phyloP scores from a whole-genome alignment of 1,139 yeast species.

The Meyerozyma smithsonii region DNA sequence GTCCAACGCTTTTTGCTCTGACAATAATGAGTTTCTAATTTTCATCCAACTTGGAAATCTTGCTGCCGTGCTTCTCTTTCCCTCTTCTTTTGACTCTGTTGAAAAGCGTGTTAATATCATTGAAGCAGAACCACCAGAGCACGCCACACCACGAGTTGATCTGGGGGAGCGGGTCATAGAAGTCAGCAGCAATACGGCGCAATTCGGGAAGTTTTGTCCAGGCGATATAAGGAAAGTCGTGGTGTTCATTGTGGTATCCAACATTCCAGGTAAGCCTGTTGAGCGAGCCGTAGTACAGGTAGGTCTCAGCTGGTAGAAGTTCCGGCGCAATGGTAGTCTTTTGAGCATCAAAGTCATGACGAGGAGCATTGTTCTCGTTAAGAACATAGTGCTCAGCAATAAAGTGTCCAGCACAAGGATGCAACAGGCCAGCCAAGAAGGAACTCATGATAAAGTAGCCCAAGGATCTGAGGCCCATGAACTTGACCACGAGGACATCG shows the following conservation, averaged over 20 bases:
- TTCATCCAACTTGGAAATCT: conserved; percentile 17
- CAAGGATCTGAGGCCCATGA: conserved; percentile 63
- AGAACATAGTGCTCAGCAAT: conserved; percentile 90
- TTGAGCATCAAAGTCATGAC: conserved; percentile 16
- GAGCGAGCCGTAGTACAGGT: conserved; percentile 79
- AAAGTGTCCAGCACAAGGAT: conserved; percentile 93
- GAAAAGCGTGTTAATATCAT: conserved; percentile 67
- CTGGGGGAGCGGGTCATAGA: conserved; percentile 74
- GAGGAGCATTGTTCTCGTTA: conserved; percentile 49
- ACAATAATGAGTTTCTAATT: conserved; percentile 10
- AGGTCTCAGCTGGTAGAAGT: conserved; percentile 67
- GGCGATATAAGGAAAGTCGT: conserved; percentile 89
- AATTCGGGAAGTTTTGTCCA: conserved; percentile 77
- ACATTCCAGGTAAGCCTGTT: conserved; percentile 85
- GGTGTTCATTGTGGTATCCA: conserved; percentile 92
- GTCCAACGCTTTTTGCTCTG: too few species aligned
- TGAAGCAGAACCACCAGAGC: conserved; percentile 64
- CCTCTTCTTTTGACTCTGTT: conserved; percentile 71
- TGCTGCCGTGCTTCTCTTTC: conserved; percentile 34
- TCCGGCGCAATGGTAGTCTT: conserved; percentile 22
- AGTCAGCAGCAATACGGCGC: conserved; percentile 68
- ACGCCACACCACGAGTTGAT: conserved; percentile 80
- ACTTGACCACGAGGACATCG: conserved; percentile 51
- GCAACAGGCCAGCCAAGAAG: conserved; percentile 85
- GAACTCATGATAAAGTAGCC: conserved; percentile 70